phyloP scores from a whole-genome alignment of 768 basidiomycete genomes.

The Aureoboletus auriporus region DNA sequence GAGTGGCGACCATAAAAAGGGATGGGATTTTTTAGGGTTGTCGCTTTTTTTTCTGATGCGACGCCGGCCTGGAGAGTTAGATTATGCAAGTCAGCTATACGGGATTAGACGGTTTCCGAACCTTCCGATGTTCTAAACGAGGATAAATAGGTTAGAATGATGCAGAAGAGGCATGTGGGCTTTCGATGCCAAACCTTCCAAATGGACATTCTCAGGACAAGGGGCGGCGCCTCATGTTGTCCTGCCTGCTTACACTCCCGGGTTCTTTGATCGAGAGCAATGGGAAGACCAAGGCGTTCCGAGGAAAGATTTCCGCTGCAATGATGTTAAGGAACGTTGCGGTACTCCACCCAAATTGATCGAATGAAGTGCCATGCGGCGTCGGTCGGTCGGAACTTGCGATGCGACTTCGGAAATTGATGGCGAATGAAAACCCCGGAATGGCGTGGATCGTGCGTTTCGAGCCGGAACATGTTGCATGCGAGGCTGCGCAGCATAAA shows the following conservation, averaged over 20 bases:
- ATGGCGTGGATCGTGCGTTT: slow-evolving; percentile 21
- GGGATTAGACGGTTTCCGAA: slow-evolving; percentile 7
- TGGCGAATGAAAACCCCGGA: slow-evolving; percentile 3
- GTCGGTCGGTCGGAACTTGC: slow-evolving; percentile 7
- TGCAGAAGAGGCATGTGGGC: slow-evolving; percentile 8
- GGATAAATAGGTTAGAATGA: slow-evolving; percentile 1
- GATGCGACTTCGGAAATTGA: slow-evolving; percentile 22
- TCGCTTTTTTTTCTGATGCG: slow-evolving; percentile 2
- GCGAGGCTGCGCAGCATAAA: slow-evolving; percentile 20
- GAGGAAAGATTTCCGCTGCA: slow-evolving; percentile 4
- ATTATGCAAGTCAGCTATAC: neutral
- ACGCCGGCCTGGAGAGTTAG: neutral
- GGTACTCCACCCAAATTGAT: slow-evolving; percentile 6
- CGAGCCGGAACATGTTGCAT: slow-evolving; percentile 27
- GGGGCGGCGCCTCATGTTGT: slow-evolving; percentile 18
- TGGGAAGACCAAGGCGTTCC: neutral
- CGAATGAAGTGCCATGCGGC: slow-evolving; percentile 2
- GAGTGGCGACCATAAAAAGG: slow-evolving; percentile 5
- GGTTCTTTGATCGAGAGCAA: slow-evolving; percentile 2
- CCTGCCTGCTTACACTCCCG: slow-evolving; percentile 17
- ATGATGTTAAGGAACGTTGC: slow-evolving; percentile 1
- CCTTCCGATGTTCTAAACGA: neutral
- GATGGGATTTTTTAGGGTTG: slow-evolving; percentile 10
- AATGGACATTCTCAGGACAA: slow-evolving; percentile 14
- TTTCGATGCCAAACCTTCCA: slow-evolving; percentile 29